Base-by-base conservation (phyloP, 805 yeast species). In the Saccharomycopsis sp. region DNA sequence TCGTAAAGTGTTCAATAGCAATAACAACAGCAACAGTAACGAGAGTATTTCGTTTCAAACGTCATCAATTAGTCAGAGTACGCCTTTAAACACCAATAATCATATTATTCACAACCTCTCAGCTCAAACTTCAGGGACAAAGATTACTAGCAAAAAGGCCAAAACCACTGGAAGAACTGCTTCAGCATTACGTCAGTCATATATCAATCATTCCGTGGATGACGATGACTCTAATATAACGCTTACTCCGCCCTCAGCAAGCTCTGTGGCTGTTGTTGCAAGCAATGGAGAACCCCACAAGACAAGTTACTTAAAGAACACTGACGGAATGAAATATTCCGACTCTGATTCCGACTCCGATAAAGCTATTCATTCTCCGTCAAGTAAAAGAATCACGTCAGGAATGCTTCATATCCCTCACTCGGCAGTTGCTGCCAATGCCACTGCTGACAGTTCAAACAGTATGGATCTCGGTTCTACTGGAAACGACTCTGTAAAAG, bases 51-150 rank as follows among this genome's bases (percentile, higher is more conserved):
- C 24, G 73, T 83, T 29, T 62, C 66, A 34, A 76, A 77, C 25
- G 41, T 64, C 23, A 54, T 77, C 8, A 70, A 71, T 50, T 84
- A 87, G 87, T 64, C 78, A 14, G 77, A 81, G 22, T 78, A 81
- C 65, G 59, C 67, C 34, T 70, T 81, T 38, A 17, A 44, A 44
- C 22, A 44, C 19, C 22, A 44, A n/a, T 17, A 44, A 44, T 12
- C 49, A 44, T 17, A 44, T 44, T 17, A 17, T 44, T 12, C 49
- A 44, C 12, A 44, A 17, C 22, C 5, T 44, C 12, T 29, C 38
- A 12, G 38, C 38, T 5, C 38, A 29, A 29, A 29, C 38, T 12
- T 5, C 38, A n/a, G n/a, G n/a, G n/a, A n/a, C n/a, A n/a, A n/a
- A n/a, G n/a, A n/a, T n/a, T n/a, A n/a, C n/a, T n/a, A n/a, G n/a